Evolutionary conservation across 2,329 filamentous ascomycete genomes (phyloP).

Genomic region (Fusarium graminum): DNA sequence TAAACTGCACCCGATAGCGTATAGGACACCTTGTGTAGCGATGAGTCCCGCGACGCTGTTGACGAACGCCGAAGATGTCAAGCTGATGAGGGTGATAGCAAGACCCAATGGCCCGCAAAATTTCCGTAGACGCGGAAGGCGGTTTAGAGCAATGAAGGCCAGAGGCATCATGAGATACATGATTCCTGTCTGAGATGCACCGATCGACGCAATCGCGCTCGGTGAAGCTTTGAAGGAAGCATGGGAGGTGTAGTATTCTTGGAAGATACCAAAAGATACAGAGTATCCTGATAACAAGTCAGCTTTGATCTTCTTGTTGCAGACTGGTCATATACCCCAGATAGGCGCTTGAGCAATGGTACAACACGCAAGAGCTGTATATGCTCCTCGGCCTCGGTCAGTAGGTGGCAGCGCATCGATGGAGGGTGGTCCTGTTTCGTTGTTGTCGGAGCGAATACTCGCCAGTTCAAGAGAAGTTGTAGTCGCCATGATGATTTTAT

Average conservation of each 20-base stretch:
- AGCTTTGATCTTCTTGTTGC: neutral
- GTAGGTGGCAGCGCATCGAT: conserved; percentile 48
- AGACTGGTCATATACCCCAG: conserved; percentile 44
- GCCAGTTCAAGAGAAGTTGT: conserved; percentile 31
- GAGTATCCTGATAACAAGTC: conserved; percentile 46
- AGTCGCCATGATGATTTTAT: conserved; percentile 20
- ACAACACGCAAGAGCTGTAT: conserved; percentile 50
- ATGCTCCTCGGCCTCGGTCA: conserved; percentile 50
- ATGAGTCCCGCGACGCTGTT: conserved; percentile 65
- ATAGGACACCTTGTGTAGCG: conserved; percentile 69
- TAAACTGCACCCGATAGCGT: conserved; percentile 66
- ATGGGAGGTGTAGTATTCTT: conserved; percentile 73
- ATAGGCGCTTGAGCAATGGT: conserved; percentile 52
- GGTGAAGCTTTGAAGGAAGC: conserved; percentile 64
- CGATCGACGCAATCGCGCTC: conserved; percentile 45
- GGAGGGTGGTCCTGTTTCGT: conserved; percentile 4
- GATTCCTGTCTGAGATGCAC: conserved; percentile 55
- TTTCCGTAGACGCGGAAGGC: conserved; percentile 56
- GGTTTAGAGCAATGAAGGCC: conserved; percentile 60
- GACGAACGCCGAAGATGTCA: conserved; percentile 64
- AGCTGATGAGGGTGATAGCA: conserved; percentile 62
- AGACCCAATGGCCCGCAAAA: conserved; percentile 60
- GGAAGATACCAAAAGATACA: conserved; percentile 73
- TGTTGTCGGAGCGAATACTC: conserved; percentile 13
- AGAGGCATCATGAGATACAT: conserved; percentile 67